Evolutionary conservation across 805 yeast species (phyloP).

Genomic region (Kluyveromyces dobzhanskii): DNA sequence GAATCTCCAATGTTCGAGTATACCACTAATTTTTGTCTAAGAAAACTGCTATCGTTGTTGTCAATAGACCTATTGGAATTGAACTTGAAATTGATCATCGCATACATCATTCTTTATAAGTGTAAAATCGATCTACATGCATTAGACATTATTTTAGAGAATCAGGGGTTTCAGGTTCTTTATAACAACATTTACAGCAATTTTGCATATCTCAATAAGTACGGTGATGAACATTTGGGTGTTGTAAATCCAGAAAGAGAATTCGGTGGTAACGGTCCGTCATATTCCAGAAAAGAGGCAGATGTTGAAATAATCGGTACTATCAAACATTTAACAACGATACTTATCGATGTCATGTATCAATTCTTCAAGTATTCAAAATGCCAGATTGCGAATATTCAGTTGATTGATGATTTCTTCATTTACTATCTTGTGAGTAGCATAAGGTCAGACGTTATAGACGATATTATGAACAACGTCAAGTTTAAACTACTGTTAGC

Average conservation of each 20-base stretch:
- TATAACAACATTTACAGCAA: slow-evolving; percentile 33
- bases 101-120: slow-evolving; percentile 38
- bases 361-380: slow-evolving; percentile 47
- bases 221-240: slow-evolving; percentile 12
- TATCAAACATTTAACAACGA: slow-evolving; percentile 33
- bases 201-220: slow-evolving; percentile 27
- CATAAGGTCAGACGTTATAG: slow-evolving; percentile 36
- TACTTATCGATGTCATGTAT: slow-evolving; percentile 44
- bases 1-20: slow-evolving; percentile 30
- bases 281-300: slow-evolving; percentile 16
- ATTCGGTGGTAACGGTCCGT: slow-evolving; percentile 6
- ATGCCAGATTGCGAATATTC: slow-evolving; percentile 35
- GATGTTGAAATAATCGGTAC: slow-evolving; percentile 27
- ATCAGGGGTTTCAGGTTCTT: slow-evolving; percentile 43
- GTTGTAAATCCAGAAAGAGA: slow-evolving; percentile 8
- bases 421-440: slow-evolving; percentile 40
- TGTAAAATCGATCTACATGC: slow-evolving; percentile 35
- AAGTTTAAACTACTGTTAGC: slow-evolving; percentile 65
- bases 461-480: slow-evolving; percentile 54
- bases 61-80: slow-evolving; percentile 29
- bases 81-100: slow-evolving; percentile 34
- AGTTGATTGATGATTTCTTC: slow-evolving; percentile 35
- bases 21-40: slow-evolving; percentile 37
- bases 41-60: slow-evolving; percentile 41
- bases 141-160: slow-evolving; percentile 40